phyloP scores from a whole-genome alignment of 2,329 filamentous ascomycete species.

The Tolypocladium endophyticum region DNA sequence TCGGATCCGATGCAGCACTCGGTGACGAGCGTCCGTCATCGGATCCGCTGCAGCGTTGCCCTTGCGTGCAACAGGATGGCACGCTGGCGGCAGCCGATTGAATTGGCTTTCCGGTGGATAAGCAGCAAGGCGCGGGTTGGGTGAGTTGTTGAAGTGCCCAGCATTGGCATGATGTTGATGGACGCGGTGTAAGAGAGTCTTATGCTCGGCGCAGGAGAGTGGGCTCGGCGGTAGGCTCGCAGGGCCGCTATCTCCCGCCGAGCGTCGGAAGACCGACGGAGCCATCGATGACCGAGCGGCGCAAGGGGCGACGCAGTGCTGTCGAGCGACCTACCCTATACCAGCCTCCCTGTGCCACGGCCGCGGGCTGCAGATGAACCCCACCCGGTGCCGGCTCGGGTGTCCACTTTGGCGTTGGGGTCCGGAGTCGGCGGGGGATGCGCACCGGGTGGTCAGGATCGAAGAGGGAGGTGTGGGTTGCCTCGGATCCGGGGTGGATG shows the following conservation, averaged over 20 bases:
- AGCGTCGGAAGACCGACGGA: not conserved
- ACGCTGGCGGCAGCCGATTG: not conserved
- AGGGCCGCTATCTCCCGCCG: slow-evolving; percentile 1
- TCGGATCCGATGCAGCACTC: not conserved
- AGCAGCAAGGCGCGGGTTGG: not conserved
- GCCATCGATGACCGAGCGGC: slow-evolving; percentile 2
- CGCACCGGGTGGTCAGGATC: not conserved
- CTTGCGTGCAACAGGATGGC: not conserved
- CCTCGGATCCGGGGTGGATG: not conserved
- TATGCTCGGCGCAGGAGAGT: not conserved
- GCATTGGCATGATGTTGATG: not conserved
- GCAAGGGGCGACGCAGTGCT: not conserved
- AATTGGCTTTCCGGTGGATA: not conserved
- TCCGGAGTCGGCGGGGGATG: not conserved
- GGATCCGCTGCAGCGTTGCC: not conserved
- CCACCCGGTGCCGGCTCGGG: not conserved
- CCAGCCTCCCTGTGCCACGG: not conserved
- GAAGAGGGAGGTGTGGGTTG: not conserved
- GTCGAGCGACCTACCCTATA: not conserved
- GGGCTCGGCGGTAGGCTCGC: slow-evolving; percentile 4
- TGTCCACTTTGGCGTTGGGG: not conserved
- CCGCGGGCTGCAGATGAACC: not conserved
- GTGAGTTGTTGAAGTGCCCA: not conserved
- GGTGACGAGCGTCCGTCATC: not conserved
- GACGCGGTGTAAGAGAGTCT: not conserved